phyloP scores from a whole-genome alignment of 164 flowering plant species.

The Vitis vinifera region ASM3070453v1 NC_081822.1:1128001-1128500 shows the following conservation, averaged over 20 bases:
- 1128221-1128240: conserved; percentile 1
- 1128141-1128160: conserved; percentile 21
- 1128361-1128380: no score
- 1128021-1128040: conserved; percentile 48
- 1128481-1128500: no score
- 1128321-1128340: no score
- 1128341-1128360: no score
- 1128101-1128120: conserved; percentile 64
- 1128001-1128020: conserved; percentile 57
- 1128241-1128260: not conserved
- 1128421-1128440: no score
- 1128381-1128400: no score
- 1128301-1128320: no score
- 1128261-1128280: no score
- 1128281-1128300: no score
- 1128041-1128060: conserved; percentile 55
- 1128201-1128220: conserved; percentile 22
- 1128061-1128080: conserved; percentile 30
- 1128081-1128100: conserved; percentile 53
- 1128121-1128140: conserved; percentile 54
- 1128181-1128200: conserved; percentile 16
- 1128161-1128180: conserved; percentile 26
- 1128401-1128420: no score
- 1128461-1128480: no score
- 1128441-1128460: no score